Percentiles rank a stretch among this genome's conserved stretches.
phyloP scores from a whole-genome alignment of 345 rosid species.

The Arabidopsis arenosa region DNA sequence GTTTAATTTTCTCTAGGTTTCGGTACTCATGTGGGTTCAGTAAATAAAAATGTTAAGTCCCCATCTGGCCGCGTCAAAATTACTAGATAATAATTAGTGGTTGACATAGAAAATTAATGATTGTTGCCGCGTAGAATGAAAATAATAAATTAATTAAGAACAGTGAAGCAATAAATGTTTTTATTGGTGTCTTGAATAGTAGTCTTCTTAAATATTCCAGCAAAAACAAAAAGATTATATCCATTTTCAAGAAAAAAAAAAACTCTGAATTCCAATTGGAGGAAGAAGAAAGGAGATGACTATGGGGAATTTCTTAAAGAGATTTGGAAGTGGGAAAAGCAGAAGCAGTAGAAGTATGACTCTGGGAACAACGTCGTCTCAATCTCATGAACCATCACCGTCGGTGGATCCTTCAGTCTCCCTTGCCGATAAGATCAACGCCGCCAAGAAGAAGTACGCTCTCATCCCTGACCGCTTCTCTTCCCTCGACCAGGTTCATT shows the following conservation, averaged over 20 bases:
- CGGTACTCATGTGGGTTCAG: slow-evolving; percentile 1
- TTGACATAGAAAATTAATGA: not conserved
- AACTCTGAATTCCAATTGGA: not conserved
- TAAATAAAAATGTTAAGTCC: not conserved
- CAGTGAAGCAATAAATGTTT: slow-evolving; percentile 1
- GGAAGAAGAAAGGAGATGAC: slow-evolving; percentile 36
- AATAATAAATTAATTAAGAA: not conserved
- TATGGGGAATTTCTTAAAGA: slow-evolving; percentile 37
- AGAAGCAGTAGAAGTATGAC: slow-evolving; percentile 24
- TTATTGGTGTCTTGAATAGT: not conserved
- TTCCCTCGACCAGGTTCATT: slow-evolving; percentile 43
- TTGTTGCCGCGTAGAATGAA: not conserved
- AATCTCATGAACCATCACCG: slow-evolving; percentile 14
- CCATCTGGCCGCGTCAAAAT: not conserved
- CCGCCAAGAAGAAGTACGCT: slow-evolving; percentile 41
- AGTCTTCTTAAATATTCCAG: not conserved
- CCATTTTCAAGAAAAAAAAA: not conserved
- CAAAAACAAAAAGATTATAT: not conserved
- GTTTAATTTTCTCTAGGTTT: not conserved
- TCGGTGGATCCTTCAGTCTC: slow-evolving; percentile 6
- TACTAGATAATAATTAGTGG: not conserved
- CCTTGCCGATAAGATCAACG: slow-evolving; percentile 28
- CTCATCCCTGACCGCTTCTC: slow-evolving; percentile 48
- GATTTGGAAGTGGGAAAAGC: slow-evolving; percentile 34
- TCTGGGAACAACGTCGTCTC: slow-evolving; percentile 14